Evolutionary conservation across 257 asterid species (phyloP), one percentile per base, ranked within the genome.

Genomic region (Solanum lignicaule): DNA sequence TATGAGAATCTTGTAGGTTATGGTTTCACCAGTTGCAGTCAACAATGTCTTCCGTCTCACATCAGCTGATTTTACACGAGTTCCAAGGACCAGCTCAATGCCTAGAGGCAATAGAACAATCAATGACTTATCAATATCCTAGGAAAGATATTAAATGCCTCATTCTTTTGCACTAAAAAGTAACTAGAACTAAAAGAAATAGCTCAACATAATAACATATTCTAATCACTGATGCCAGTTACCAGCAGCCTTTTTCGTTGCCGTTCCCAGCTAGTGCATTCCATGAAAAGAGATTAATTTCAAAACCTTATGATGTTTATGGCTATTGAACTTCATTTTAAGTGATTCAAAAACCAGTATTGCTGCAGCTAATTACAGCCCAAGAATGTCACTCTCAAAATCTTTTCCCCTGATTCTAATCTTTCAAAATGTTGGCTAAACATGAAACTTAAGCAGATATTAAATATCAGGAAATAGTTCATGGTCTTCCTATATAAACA

Each of bases 11-110:
- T 91, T 93, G 94, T 95, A 96, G 92, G 98, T 96, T 91, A 96
- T 94, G 55, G 98, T 96, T 92, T 95, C 98, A 74, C 98, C 99
- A 3, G 97, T 90, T 71, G 92, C 95, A 87, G 97, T 96, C 74
- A 95, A 89, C 74, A 96, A 88, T 69, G 99, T 96, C 95, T 95
- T 93, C 90, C 98, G 94, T 93, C 92, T 92, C 84, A 94, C 91
- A 83, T 94, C 99, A 85, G 93, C 98, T 83, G 98, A 95, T 91
- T 94, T 96, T 6, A 95, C 98, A 83, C 89, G 92, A 85, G 97
- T 96, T 88, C 98, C 98, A 89, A 95, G 97, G 90, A 96, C 93
- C 94, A 95, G 90, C 87, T 96, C 98, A 84, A 96, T 92, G 87
- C 98, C 98, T 95, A 89, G 79, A 87, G 69, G 83, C 31, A 89